Conservation (phyloP, 2,329 filamentous ascomycete genomes). For the Penicillium brevicompactum region DNA sequence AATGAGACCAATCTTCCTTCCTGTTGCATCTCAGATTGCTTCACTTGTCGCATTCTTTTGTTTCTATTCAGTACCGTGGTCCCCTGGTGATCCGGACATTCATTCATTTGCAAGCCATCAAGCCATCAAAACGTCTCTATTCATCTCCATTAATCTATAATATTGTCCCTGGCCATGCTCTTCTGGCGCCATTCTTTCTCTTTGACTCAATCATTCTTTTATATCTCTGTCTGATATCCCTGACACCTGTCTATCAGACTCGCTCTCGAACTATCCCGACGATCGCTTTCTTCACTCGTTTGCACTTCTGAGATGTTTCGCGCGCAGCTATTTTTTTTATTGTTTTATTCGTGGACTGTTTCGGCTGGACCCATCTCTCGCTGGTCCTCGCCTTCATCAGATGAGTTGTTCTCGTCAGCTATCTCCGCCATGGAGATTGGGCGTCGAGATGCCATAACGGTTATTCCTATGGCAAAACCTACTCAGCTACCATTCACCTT, state of each 20-base stretch:
- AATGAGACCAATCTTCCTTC: conserved; percentile 2
- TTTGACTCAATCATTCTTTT: not conserved
- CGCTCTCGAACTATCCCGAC: not conserved
- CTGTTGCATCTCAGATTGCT: conserved; percentile 2
- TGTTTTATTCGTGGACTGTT: conserved; percentile 18
- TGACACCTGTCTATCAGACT: not conserved
- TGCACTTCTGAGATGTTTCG: conserved; percentile 18
- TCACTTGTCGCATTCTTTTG: conserved; percentile 11
- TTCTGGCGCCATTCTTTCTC: not conserved
- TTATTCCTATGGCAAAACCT: not conserved
- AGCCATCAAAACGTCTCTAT: conserved; percentile 6
- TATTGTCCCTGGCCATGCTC: conserved; percentile 2
- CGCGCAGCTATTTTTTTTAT: conserved; percentile 9
- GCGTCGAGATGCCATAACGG: not conserved
- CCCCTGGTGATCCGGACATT: conserved; percentile 1
- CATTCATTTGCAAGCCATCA: conserved; percentile 12
- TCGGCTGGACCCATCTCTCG: conserved; percentile 32
- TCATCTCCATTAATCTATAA: not conserved
- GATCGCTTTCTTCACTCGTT: not conserved
- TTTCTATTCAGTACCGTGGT: not conserved
- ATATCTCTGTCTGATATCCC: conserved; percentile 6
- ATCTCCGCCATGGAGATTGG: not conserved
- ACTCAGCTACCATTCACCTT: not conserved
- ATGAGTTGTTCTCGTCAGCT: conserved; percentile 1
- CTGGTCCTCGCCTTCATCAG: not conserved